These are phyloP conservation scores for Cicer pinnatifidum DNA, from an alignment of 306 rosid species.

Conservation along the genomic window DNA sequence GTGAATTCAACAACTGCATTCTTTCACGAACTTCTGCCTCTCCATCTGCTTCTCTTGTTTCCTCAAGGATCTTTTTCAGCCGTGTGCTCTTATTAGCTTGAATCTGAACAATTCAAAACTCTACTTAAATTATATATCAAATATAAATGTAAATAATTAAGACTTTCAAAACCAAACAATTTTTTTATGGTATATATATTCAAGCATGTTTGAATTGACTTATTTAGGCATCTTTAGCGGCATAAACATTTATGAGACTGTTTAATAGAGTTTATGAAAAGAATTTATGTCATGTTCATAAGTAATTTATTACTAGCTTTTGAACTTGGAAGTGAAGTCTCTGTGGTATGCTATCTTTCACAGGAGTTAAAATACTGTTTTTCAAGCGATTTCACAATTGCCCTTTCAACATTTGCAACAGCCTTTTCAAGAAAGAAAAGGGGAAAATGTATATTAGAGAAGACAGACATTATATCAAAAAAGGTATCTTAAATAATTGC, in stretches of 20 bases:
- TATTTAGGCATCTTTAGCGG: no score
- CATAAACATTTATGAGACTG: no score
- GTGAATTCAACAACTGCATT: constrained; percentile 82
- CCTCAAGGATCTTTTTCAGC: constrained; percentile 88
- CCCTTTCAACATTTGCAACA: constrained; percentile 84
- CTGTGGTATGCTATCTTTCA: constrained; percentile 93
- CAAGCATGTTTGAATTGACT: no score
- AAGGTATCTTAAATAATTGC: constrained; percentile 19
- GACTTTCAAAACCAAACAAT: neutral
- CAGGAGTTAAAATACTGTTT: constrained; percentile 89
- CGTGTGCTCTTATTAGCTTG: constrained; percentile 74
- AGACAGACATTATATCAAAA: neutral
- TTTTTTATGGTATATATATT: no score
- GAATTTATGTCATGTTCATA: no score
- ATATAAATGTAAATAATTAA: neutral
- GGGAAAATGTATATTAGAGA: neutral
- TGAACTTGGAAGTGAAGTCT: constrained; percentile 94
- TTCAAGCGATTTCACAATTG: constrained; percentile 88
- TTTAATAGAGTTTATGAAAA: no score
- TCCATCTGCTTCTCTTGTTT: constrained; percentile 89
- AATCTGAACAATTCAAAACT: constrained; percentile 56
- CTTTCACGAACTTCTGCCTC: constrained; percentile 92
- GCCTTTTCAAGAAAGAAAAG: constrained; percentile 60
- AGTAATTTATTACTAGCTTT: constrained; percentile 62
- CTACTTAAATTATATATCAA: neutral